A percentile compares a stretch with the other conserved stretches of the same genome.
Conservation (phyloP, 495 filamentous ascomycete genomes). For the Penicillium verhagenii region DNA sequence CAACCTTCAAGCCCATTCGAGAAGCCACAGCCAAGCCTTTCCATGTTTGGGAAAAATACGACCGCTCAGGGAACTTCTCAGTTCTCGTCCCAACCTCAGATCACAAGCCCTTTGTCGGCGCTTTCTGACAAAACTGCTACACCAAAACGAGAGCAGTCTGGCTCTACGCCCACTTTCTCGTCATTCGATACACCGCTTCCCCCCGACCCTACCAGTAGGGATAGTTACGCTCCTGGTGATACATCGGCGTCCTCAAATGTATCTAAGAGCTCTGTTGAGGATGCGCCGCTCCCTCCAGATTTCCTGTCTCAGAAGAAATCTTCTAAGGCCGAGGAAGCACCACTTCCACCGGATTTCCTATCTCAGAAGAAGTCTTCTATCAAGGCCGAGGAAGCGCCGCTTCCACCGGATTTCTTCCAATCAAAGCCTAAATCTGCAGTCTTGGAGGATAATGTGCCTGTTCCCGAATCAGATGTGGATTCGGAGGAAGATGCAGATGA, state of each 20-base stretch:
- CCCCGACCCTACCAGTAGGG: slow-evolving; percentile 73
- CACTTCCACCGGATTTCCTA: slow-evolving; percentile 34
- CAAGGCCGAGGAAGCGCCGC: slow-evolving; percentile 50
- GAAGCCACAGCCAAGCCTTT: slow-evolving; percentile 37
- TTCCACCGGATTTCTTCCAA: slow-evolving; percentile 39
- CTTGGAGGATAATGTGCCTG: slow-evolving; percentile 22
- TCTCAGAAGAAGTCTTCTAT: slow-evolving; percentile 24
- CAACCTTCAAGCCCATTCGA: slow-evolving; percentile 33
- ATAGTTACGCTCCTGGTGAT: slow-evolving; percentile 61
- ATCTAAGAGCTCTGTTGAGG: slow-evolving; percentile 48
- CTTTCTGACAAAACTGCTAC: slow-evolving; percentile 41
- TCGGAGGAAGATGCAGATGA: not conserved
- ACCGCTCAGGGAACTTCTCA: slow-evolving; percentile 12
- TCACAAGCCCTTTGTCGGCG: slow-evolving; percentile 31
- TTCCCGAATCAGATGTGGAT: slow-evolving; percentile 15
- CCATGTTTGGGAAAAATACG: slow-evolving; percentile 33
- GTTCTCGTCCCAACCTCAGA: slow-evolving; percentile 19
- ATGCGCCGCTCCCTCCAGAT: slow-evolving; percentile 38
- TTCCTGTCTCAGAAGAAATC: slow-evolving; percentile 40
- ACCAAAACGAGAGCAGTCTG: slow-evolving; percentile 21
- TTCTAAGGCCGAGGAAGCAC: slow-evolving; percentile 18
- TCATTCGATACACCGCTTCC: slow-evolving; percentile 61
- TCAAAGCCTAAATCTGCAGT: slow-evolving; percentile 9
- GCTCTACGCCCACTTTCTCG: slow-evolving; percentile 24
- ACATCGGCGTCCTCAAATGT: slow-evolving; percentile 66